phyloP scores from a whole-genome alignment of 2,329 filamentous ascomycete genomes.

The Hypocrella siamensis region DNA sequence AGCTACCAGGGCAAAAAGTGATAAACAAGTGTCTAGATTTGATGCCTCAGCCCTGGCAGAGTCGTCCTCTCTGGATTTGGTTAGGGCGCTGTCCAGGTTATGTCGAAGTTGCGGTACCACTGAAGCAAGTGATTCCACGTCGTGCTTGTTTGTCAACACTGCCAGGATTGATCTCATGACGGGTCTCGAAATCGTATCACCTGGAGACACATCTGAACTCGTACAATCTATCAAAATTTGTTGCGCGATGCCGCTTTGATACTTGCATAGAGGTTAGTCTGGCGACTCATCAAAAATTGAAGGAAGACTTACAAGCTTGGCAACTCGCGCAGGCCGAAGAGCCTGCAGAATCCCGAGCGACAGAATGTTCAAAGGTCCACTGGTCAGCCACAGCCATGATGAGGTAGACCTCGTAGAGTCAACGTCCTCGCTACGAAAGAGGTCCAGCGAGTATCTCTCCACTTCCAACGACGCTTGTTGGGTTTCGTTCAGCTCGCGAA shows the following conservation, averaged over 20 bases:
- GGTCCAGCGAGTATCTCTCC: constrained; percentile 17
- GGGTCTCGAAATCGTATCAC: constrained; percentile 8
- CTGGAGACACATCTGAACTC: constrained; percentile 2
- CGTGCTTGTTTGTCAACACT: constrained; percentile 28
- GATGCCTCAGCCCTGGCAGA: neutral
- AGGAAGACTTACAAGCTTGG: constrained; percentile 15
- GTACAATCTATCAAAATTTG: constrained; percentile 15
- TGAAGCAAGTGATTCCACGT: constrained; percentile 15
- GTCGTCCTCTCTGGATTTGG: neutral
- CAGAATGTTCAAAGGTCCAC: constrained; percentile 16
- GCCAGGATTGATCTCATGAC: constrained; percentile 21
- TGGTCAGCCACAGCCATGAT: constrained; percentile 17
- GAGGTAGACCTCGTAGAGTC: neutral
- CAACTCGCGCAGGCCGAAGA: constrained; percentile 17
- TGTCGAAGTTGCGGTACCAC: constrained; percentile 14
- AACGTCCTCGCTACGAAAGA: constrained; percentile 19
- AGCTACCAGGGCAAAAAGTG: constrained; percentile 19
- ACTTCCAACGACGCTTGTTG: constrained; percentile 18
- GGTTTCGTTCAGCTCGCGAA: constrained; percentile 20
- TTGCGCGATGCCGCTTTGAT: constrained; percentile 19
- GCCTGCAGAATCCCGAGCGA: constrained; percentile 22
- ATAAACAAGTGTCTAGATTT: constrained; percentile 5
- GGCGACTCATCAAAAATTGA: neutral
- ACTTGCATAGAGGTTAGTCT: constrained; percentile 12
- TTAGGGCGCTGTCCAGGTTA: constrained; percentile 8